These are phyloP conservation scores for Grosmannia huntii DNA, from an alignment of 2,329 filamentous ascomycete species.

Conservation along the genomic window DNA sequence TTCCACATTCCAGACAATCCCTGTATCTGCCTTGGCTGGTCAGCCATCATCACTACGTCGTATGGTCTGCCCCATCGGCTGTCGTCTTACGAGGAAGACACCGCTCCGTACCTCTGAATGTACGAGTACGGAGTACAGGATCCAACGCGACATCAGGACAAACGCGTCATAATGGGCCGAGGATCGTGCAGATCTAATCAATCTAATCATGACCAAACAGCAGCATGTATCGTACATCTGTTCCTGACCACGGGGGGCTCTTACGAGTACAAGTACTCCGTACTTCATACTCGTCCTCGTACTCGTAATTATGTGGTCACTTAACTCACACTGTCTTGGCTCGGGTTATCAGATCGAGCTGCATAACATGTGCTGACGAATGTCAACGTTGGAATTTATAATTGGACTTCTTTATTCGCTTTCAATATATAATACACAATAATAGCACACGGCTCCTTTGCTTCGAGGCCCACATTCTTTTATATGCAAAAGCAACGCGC, in stretches of 20 bases:
- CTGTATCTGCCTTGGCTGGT: not conserved
- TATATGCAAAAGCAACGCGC: not conserved
- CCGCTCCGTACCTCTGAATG: not conserved
- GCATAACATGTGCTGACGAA: not conserved
- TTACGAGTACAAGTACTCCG: no score
- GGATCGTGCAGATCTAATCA: slow-evolving; percentile 1
- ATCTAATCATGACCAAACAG: not conserved
- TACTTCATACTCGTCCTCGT: no score
- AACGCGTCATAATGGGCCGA: not conserved
- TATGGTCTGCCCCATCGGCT: not conserved
- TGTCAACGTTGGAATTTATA: no score
- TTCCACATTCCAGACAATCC: not conserved
- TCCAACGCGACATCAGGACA: not conserved
- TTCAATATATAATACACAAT: not conserved
- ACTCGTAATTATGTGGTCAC: not conserved
- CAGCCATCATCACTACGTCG: not conserved
- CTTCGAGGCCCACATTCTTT: not conserved
- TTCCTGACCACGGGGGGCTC: no score
- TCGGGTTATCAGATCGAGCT: not conserved
- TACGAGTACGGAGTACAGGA: not conserved
- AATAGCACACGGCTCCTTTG: not conserved
- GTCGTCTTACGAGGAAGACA: not conserved
- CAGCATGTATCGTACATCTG: no score
- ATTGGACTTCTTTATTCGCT: no score
- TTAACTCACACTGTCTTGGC: not conserved